Evolutionary conservation across 2,329 filamentous ascomycete genomes (phyloP), one percentile per base, ranked within the genome.

Genomic region (Penicillium italicum): DNA sequence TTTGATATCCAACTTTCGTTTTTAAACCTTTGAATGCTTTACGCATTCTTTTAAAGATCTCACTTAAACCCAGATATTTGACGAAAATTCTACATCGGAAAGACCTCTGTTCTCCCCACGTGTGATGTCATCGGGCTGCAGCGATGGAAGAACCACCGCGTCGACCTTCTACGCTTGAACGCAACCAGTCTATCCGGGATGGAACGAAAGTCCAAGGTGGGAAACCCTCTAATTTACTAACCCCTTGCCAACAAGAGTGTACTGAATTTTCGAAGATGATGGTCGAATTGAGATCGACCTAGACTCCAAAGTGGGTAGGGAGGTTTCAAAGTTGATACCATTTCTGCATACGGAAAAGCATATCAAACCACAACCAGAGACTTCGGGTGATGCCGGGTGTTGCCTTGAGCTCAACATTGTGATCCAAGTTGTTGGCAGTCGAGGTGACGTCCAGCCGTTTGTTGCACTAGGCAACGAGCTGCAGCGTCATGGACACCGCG

Each of bases 391-490:
- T n/a, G 9, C 9, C 0, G 41, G 30, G 40, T 50, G 33, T n/a
- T 8, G 31, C 9, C 36, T 57, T 1, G 44, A 62, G n/a, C 66
- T 81, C 34, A 81, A 80, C 50, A 74, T 81, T 24, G 78, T 81
- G 5, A 79, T 82, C 46, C 80, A 82, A 52, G 77, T 82, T 3
- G 80, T 83, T 73, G 82, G 28, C 77, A 85, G 62, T 78, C 81
- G 4, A 11, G 81, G 81, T 5, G 81, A 83, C 63, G 79, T 83
- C 1, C 82, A 85, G 55, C 82, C 82, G 0, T 85, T 85, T 54
- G 70, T 85, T 44, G 80, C 82, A 0, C 71, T 85, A 2, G 83
- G 80, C 0, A 77, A 74, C 34, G 75, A 78, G n/a, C 66, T 85
- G 0, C 74, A 80, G 58, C 68, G 72, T 2, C 72, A 79, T 49